Percentiles rank a stretch among this genome's conserved stretches.
These are phyloP conservation scores for Phaffia australis DNA, from an alignment of 768 basidiomycete species.

Conservation along the genomic window DNA sequence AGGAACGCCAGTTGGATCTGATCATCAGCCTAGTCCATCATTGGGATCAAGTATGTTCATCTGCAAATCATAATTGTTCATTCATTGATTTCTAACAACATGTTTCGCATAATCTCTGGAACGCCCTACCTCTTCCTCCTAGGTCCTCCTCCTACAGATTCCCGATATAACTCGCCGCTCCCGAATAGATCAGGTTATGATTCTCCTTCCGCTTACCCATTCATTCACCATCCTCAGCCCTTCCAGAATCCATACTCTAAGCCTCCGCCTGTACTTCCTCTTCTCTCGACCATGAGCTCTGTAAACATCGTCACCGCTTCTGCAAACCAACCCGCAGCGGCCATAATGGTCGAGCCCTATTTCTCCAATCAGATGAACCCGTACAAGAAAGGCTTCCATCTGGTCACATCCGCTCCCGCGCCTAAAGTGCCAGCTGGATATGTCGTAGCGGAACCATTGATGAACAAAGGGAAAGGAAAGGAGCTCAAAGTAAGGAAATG, in stretches of 20 bases:
- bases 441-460: slow-evolving; percentile 2
- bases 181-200: no score
- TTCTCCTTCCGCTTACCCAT: not conserved
- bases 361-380: slow-evolving; percentile 4
- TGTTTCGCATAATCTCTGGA: no score
- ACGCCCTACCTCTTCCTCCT: no score
- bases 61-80: no score
- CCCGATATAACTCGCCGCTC: no score
- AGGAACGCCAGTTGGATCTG: not conserved
- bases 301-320: not conserved
- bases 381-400: not conserved
- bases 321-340: slow-evolving; percentile 4
- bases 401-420: not conserved
- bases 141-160: no score
- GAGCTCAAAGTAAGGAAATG: not conserved
- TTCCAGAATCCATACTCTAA: not conserved
- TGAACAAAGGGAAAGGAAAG: slow-evolving; percentile 10
- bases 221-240: not conserved
- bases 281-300: not conserved
- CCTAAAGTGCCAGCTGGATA: not conserved
- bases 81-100: no score
- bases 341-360: not conserved
- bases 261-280: no score
- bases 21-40: no score
- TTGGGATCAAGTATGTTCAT: no score